Evolutionary conservation across 2,329 filamentous ascomycete species (phyloP).

Genomic region (Penicillium palitans): DNA sequence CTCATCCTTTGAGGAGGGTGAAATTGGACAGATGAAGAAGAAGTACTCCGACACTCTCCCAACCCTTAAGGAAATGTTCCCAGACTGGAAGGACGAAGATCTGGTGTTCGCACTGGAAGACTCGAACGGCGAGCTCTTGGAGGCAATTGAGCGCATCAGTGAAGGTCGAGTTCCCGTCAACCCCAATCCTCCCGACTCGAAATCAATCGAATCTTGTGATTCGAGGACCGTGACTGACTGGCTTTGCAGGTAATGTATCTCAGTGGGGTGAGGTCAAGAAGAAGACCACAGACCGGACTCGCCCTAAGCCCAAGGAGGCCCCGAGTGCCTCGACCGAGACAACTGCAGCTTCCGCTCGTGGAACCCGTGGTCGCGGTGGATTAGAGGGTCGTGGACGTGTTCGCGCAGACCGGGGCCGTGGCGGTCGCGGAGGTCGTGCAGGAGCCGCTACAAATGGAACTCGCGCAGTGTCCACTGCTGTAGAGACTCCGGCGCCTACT

Average conservation of each 20-base stretch:
- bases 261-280: constrained; percentile 57
- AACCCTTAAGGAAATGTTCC: constrained; percentile 88
- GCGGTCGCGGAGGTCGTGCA: constrained; percentile 48
- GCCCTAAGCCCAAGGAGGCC: constrained; percentile 49
- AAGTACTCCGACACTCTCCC: constrained; percentile 77
- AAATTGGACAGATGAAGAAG: constrained; percentile 89
- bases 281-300: constrained; percentile 49
- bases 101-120: constrained; percentile 91
- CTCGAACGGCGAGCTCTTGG: constrained; percentile 52
- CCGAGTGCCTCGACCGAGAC: constrained; percentile 38
- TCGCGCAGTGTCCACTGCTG: constrained; percentile 32
- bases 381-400: constrained; percentile 49
- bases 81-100: constrained; percentile 93
- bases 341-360: constrained; percentile 37
- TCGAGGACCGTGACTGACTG: constrained; percentile 15
- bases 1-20: constrained; percentile 73
- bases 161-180: constrained; percentile 41
- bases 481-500: constrained; percentile 23
- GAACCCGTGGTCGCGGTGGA: constrained; percentile 49
- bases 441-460: constrained; percentile 44
- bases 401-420: constrained; percentile 51
- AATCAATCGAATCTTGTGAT: not conserved
- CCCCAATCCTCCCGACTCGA: constrained; percentile 1
- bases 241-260: constrained; percentile 48
- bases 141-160: constrained; percentile 53